These are phyloP conservation scores for Pisolithus albus DNA, from an alignment of 768 basidiomycete species.

Conservation along the genomic window DNA sequence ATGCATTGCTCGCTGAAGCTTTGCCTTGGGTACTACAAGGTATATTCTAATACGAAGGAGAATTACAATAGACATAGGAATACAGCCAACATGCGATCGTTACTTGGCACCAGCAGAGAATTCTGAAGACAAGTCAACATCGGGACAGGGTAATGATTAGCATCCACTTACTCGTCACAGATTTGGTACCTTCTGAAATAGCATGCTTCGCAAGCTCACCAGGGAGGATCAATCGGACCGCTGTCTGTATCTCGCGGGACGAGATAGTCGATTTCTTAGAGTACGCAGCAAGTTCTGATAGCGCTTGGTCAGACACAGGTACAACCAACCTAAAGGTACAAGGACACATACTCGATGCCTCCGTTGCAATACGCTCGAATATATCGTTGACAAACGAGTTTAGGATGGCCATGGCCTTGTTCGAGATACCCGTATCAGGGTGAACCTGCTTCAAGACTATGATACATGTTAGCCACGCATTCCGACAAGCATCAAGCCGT, in stretches of 20 bases:
- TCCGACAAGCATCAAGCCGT: not conserved
- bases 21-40: conserved; percentile 6
- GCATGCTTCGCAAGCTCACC: conserved; percentile 86
- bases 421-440: conserved; percentile 90
- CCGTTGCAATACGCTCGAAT: conserved; percentile 73
- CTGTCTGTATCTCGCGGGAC: conserved; percentile 85
- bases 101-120: conserved; percentile 59
- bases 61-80: conserved; percentile 29
- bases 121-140: conserved; percentile 30
- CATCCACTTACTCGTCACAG: conserved; percentile 52
- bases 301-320: not conserved
- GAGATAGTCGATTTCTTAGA: conserved; percentile 89
- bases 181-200: conserved; percentile 79
- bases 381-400: conserved; percentile 85
- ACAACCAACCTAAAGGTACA: not conserved
- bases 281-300: conserved; percentile 71
- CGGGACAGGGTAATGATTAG: not conserved
- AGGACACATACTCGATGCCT: conserved; percentile 54
- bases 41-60: conserved; percentile 24
- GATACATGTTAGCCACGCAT: not conserved
- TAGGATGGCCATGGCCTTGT: conserved; percentile 80
- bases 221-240: conserved; percentile 75
- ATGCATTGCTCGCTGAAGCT: too few relatives aligned
- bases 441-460: conserved; percentile 85
- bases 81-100: conserved; percentile 22